phyloP scores from a whole-genome alignment of 257 asterid genomes.

The Leptodermis oblonga region DNA sequence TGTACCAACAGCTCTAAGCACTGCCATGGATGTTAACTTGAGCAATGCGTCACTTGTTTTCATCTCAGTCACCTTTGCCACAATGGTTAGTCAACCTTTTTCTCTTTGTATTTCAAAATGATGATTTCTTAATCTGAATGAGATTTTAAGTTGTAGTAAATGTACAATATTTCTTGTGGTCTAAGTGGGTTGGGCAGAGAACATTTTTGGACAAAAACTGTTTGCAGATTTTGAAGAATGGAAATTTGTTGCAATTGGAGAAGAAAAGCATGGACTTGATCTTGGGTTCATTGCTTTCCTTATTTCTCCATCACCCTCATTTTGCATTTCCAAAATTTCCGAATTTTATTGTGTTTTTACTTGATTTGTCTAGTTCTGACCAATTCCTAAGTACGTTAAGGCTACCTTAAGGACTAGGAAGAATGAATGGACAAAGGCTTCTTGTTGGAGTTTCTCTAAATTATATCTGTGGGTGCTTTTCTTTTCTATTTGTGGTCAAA shows the following conservation, averaged over 20 bases:
- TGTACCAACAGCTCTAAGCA: slow-evolving; percentile 97
- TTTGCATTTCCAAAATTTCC: not conserved
- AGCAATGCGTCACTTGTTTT: slow-evolving; percentile 96
- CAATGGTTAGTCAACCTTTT: slow-evolving; percentile 74
- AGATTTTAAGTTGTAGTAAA: not conserved
- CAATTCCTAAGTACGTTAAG: not conserved
- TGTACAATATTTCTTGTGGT: not conserved
- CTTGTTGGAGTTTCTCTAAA: slow-evolving; percentile 1
- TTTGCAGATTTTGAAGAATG: not conserved
- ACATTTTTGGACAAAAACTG: not conserved
- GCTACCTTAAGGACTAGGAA: not conserved
- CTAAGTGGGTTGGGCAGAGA: not conserved
- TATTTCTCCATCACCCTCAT: not conserved
- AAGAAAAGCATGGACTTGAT: not conserved
- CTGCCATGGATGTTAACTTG: slow-evolving; percentile 96
- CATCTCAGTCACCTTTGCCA: slow-evolving; percentile 98
- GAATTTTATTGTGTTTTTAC: not conserved
- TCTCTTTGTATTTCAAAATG: slow-evolving; percentile 4
- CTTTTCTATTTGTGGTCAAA: not conserved
- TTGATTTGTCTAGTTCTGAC: not conserved
- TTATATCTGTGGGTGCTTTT: not conserved
- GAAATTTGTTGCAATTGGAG: not conserved
- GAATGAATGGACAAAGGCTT: not conserved
- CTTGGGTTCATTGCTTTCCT: not conserved
- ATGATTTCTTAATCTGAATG: not conserved